phyloP scores from a whole-genome alignment of 73 alveolate genomes.

The Paramecium sonneborni region DNA sequence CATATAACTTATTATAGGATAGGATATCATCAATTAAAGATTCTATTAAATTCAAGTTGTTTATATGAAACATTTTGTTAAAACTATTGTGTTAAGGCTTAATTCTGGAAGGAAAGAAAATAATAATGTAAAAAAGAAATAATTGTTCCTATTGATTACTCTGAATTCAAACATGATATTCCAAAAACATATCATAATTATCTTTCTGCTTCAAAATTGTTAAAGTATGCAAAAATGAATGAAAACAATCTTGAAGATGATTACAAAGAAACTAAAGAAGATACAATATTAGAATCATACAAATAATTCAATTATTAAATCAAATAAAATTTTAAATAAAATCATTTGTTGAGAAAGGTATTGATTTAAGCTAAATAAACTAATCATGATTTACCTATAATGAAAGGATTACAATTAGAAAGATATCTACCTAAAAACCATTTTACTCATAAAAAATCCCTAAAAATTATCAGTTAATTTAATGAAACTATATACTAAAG shows the following conservation, averaged over 20 bases:
- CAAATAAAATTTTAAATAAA: neutral
- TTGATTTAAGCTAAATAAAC: neutral
- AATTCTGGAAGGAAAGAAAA: neutral
- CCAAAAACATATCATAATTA: neutral
- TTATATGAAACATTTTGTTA: neutral
- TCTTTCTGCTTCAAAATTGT: neutral
- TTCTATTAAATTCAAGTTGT: constrained; percentile 1
- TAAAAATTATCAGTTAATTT: neutral
- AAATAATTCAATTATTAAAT: neutral
- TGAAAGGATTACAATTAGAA: constrained; percentile 14
- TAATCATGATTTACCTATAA: neutral
- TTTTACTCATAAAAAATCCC: neutral
- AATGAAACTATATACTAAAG: neutral
- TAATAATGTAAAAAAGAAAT: neutral
- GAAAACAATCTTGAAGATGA: neutral
- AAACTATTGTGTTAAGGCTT: neutral
- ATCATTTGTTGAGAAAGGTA: neutral
- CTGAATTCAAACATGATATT: neutral
- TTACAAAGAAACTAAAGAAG: neutral
- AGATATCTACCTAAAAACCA: neutral
- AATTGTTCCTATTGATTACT: neutral
- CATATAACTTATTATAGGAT: neutral
- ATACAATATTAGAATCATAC: neutral
- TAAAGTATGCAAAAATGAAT: neutral
- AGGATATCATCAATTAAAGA: neutral